Evolutionary conservation across 2,329 filamentous ascomycete species (phyloP).

Genomic region (Ceratocystis smalleyi): DNA sequence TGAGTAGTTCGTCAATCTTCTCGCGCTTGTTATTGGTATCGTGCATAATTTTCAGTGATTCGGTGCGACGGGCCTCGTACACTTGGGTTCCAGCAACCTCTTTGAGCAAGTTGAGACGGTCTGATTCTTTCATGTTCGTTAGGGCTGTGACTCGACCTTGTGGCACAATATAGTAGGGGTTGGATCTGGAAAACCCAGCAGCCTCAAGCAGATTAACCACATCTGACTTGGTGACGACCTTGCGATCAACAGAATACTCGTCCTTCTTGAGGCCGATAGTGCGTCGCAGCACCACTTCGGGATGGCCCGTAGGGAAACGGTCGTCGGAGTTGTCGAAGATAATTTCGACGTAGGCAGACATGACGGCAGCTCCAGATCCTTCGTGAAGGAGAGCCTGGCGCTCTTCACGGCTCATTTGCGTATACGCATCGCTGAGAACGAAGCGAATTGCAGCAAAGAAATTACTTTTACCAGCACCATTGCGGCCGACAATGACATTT

Average conservation of each 20-base stretch:
- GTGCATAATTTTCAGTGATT: slow-evolving; percentile 91
- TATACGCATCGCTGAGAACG: slow-evolving; percentile 94
- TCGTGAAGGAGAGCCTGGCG: slow-evolving; percentile 93
- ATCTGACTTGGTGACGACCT: slow-evolving; percentile 86
- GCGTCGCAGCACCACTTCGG: slow-evolving; percentile 76
- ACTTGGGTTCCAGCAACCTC: slow-evolving; percentile 97
- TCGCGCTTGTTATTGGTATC: slow-evolving; percentile 89
- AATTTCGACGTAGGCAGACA: slow-evolving; percentile 98
- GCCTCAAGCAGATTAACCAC: slow-evolving; percentile 92
- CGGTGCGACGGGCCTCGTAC: slow-evolving; percentile 79
- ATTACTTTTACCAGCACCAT: slow-evolving; percentile 98
- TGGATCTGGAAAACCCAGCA: slow-evolving; percentile 89
- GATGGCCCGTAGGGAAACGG: slow-evolving; percentile 82
- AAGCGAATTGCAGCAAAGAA: slow-evolving; percentile 99
- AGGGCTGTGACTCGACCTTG: slow-evolving; percentile 90
- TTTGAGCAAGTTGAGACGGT: slow-evolving; percentile 78
- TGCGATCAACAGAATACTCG: slow-evolving; percentile 93
- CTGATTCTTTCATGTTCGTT: slow-evolving; percentile 97
- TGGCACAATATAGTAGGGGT: slow-evolving; percentile 97
- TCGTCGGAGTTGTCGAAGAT: slow-evolving; percentile 97
- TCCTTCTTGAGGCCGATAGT: slow-evolving; percentile 98
- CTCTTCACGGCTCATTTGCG: slow-evolving; percentile 88
- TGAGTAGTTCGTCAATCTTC: slow-evolving; percentile 85
- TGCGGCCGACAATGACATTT: slow-evolving; percentile 97
- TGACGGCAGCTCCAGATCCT: slow-evolving; percentile 90